These are phyloP conservation scores for Cadophora sp. DNA, from an alignment of 2,329 filamentous ascomycete genomes.

Conservation along the genomic window DNA sequence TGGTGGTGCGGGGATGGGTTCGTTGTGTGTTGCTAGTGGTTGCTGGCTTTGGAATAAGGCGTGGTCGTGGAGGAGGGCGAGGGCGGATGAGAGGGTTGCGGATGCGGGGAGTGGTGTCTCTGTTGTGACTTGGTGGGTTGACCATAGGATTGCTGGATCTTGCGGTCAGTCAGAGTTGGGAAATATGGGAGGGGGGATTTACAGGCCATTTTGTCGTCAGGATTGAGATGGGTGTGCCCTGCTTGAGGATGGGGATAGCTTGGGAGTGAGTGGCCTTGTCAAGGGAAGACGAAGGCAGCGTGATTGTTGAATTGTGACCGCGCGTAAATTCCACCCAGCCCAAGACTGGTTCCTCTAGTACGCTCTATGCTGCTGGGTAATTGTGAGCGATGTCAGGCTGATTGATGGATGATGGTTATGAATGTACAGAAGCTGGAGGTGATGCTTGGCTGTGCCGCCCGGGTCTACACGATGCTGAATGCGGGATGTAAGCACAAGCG, in stretches of 20 bases:
- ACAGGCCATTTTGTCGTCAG: background rate
- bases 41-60: slow-evolving; percentile 23
- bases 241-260: background rate
- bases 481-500: background rate
- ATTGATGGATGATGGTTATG: background rate
- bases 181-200: no score
- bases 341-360: background rate
- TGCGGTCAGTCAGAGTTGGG: background rate
- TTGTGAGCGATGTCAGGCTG: background rate
- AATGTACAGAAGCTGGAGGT: background rate
- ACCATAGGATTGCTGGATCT: slow-evolving; percentile 20
- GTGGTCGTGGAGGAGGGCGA: slow-evolving; percentile 27
- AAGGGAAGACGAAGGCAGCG: no score
- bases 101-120: slow-evolving; percentile 23
- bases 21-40: slow-evolving; percentile 21
- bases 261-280: no score
- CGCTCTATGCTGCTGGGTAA: background rate
- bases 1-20: slow-evolving; percentile 14
- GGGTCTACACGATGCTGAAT: background rate
- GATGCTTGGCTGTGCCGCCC: no score
- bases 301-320: background rate
- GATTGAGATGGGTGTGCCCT: background rate
- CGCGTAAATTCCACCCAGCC: background rate
- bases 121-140: slow-evolving; percentile 22
- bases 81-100: slow-evolving; percentile 12